These are phyloP conservation scores for Exophiala sp. DNA, from an alignment of 2,329 filamentous ascomycete species.

Conservation along the genomic window DNA sequence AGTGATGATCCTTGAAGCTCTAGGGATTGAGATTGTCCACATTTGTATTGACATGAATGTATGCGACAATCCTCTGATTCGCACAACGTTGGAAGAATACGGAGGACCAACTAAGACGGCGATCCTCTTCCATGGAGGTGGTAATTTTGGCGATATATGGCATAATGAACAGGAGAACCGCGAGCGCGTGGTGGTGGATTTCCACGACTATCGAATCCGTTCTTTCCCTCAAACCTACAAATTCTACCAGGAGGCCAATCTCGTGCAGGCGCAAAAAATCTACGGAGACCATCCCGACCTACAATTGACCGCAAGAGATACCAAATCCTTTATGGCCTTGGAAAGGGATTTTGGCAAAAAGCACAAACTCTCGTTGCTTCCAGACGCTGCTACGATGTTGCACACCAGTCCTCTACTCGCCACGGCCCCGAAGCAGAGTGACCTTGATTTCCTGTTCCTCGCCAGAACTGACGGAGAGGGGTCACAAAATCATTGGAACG, in stretches of 20 bases:
- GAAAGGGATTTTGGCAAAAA: background rate
- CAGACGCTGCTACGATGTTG: background rate
- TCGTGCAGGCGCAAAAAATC: background rate
- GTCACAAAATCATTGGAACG: background rate
- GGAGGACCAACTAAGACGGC: background rate
- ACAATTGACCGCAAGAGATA: background rate
- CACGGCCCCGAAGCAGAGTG: background rate
- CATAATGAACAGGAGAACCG: background rate
- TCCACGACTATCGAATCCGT: background rate
- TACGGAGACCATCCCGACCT: background rate
- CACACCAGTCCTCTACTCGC: background rate
- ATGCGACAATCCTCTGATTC: background rate
- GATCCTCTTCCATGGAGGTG: background rate
- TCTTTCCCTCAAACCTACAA: background rate
- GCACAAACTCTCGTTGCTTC: background rate
- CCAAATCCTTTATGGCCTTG: background rate
- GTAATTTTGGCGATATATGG: background rate
- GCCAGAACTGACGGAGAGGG: background rate
- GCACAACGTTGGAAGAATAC: background rate
- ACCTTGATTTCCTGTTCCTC: background rate
- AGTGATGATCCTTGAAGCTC: background rate
- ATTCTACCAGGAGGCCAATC: background rate
- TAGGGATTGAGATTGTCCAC: background rate
- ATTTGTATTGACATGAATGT: background rate
- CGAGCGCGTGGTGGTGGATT: background rate